phyloP scores from a whole-genome alignment of 1,284 basidiomycete species.

The Cystobasidium sp. region DNA sequence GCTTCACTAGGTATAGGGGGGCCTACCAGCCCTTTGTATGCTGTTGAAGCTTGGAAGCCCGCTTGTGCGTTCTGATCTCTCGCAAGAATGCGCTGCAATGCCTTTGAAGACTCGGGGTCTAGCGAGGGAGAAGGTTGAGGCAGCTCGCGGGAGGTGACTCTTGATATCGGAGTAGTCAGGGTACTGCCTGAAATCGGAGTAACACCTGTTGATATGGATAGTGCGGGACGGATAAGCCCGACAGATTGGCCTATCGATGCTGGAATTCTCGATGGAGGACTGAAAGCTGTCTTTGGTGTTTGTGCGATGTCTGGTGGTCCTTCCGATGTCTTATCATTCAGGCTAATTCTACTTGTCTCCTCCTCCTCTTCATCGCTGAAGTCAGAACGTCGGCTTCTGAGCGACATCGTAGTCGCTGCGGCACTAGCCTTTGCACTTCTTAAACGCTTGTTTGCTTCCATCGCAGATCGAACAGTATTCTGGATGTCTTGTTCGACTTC shows the following conservation, averaged over 20 bases:
- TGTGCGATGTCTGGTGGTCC: too few species aligned
- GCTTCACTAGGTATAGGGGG: not conserved
- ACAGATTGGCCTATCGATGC: not conserved
- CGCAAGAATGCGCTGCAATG: constrained; percentile 33
- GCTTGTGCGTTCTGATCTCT: constrained; percentile 40
- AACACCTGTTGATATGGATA: constrained; percentile 1
- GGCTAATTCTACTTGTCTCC: not conserved
- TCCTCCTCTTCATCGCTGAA: not conserved
- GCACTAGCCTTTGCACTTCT: constrained; percentile 22
- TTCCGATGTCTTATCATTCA: too few species aligned
- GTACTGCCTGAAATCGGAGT: not conserved
- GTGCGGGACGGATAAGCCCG: not conserved
- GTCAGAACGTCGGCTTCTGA: not conserved
- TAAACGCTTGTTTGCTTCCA: constrained; percentile 32
- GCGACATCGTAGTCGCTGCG: not conserved
- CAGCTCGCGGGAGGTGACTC: not conserved
- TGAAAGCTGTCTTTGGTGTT: too few species aligned
- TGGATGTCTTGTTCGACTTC: constrained; percentile 38
- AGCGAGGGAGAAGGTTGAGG: constrained; percentile 27
- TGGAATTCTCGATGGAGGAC: not conserved
- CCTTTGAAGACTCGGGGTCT: constrained; percentile 32
- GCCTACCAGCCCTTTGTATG: constrained; percentile 22
- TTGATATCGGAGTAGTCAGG: constrained; percentile 2
- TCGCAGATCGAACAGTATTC: constrained; percentile 29
- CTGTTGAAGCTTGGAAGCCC: constrained; percentile 33